Base-by-base conservation (phyloP, 108 stramenopile species). In the Pinguiococcus pyrenoidosus region DNA sequence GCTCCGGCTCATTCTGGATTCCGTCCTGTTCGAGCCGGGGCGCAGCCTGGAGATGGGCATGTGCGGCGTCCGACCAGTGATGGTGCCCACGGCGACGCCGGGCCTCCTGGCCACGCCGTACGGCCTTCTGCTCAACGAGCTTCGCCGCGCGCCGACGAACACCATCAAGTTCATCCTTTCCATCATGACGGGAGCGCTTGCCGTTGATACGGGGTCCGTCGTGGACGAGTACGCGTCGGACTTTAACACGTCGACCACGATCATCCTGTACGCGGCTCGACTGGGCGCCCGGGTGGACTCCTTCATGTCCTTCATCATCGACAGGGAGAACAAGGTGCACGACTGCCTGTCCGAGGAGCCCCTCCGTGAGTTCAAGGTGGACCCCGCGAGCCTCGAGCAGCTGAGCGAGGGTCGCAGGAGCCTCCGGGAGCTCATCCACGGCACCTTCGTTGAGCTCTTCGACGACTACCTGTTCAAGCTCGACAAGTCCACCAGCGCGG, bases 41-140 rank as follows among this genome's bases (percentile, higher is more conserved):
- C n/a, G n/a, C n/a, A n/a, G n/a, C 42, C 37, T 59, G 4, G 24
- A 25, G 10, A 8, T 59, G n/a, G 49, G 46, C 29, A 46, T 59
- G 48, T 22, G 49, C 9, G 43, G 46, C 13, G 49, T 59, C 12
- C 48, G 50, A 18, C 57, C 57, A 6, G 46, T 35, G 36, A 46
- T 59, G 29, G 57, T 59, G 0, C 57, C 57, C 39, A 59, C 43
- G 7, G 20, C 49, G 18, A 23, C 49, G 48, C 27, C 46, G 29
- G 57, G 50, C 17, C 43, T 59, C 8, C 16, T 59, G 37, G 48
- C 57, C 21, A 45, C 49, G 23, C 57, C 57, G 40, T 59, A 59
- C 22, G 57, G 57, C 27, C 8, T 41, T 6, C 10, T 59, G 12
- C n/a, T 49, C 28, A 59, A 59, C 29, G 57, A 59, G 8, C 18